These are phyloP conservation scores for Aspergillus sp. DNA, from an alignment of 2,329 filamentous ascomycete species.

Conservation along the genomic window DNA sequence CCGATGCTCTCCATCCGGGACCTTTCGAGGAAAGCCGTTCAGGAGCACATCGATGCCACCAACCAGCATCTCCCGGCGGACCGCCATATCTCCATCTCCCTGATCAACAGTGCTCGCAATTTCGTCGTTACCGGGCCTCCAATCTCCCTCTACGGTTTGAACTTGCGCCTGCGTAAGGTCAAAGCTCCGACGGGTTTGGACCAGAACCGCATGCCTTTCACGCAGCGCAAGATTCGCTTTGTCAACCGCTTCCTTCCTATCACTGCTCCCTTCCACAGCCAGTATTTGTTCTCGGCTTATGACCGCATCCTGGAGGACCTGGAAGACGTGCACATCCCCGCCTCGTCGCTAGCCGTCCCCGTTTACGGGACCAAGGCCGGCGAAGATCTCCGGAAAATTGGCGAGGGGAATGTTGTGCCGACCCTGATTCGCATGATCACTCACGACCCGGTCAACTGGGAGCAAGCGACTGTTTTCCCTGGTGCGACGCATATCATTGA, in stretches of 20 bases:
- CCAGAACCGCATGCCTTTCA: slow-evolving; percentile 88
- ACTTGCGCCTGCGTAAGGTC: slow-evolving; percentile 87
- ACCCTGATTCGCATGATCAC: slow-evolving; percentile 87
- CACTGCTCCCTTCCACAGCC: slow-evolving; percentile 96
- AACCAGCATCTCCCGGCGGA: slow-evolving; percentile 92
- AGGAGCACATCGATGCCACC: slow-evolving; percentile 92
- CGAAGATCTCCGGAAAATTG: slow-evolving; percentile 64
- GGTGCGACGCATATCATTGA: slow-evolving; percentile 89
- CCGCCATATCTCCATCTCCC: slow-evolving; percentile 86
- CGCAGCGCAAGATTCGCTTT: slow-evolving; percentile 91
- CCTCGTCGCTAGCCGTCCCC: slow-evolving; percentile 65
- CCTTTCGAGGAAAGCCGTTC: slow-evolving; percentile 74
- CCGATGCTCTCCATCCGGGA: slow-evolving; percentile 98
- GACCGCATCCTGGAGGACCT: slow-evolving; percentile 79
- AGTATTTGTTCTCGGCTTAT: slow-evolving; percentile 76
- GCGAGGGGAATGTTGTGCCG: slow-evolving; percentile 72
- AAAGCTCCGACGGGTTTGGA: slow-evolving; percentile 97
- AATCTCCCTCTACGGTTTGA: slow-evolving; percentile 91
- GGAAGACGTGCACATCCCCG: slow-evolving; percentile 67
- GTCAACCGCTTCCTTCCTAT: slow-evolving; percentile 96
- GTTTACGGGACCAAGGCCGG: slow-evolving; percentile 88
- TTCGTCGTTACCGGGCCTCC: slow-evolving; percentile 94
- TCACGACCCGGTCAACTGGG: slow-evolving; percentile 89
- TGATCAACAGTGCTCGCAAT: slow-evolving; percentile 94
- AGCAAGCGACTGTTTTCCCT: slow-evolving; percentile 84